These are phyloP conservation scores for Paxillus involutus DNA, from an alignment of 768 basidiomycete genomes.

Conservation along the genomic window DNA sequence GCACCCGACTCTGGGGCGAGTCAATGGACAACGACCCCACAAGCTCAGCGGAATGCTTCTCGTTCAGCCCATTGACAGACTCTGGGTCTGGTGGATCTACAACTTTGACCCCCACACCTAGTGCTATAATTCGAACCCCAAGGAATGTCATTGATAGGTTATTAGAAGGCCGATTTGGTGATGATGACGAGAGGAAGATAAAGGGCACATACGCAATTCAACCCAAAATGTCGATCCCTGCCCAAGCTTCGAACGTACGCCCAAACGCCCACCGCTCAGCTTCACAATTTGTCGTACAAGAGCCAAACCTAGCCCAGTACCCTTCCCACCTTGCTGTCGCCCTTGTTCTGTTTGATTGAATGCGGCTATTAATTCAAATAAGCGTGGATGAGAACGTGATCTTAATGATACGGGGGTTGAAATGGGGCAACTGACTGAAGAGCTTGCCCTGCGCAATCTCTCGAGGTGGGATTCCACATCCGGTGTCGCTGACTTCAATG, in stretches of 20 bases:
- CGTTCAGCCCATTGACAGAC: conserved; percentile 12
- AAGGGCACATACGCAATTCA: conserved; percentile 53
- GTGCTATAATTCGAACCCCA: conserved; percentile 31
- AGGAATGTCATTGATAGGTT: conserved; percentile 4
- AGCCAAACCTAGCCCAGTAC: conserved; percentile 73
- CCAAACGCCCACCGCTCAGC: conserved; percentile 69
- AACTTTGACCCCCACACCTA: conserved; percentile 69
- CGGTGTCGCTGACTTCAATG: conserved; percentile 82
- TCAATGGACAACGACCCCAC: conserved; percentile 28
- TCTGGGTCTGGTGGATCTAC: conserved; percentile 28
- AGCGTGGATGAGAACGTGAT: conserved; percentile 6
- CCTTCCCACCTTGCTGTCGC: conserved; percentile 70
- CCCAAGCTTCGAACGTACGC: conserved; percentile 60
- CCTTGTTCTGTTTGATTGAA: conserved; percentile 82
- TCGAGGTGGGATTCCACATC: conserved; percentile 56
- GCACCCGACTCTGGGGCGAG: conserved; percentile 16
- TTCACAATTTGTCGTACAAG: conserved; percentile 80
- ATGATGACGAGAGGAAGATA: conserved; percentile 11
- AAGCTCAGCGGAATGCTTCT: conserved; percentile 20
- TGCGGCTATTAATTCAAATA: conserved; percentile 43
- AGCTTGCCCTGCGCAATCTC: conserved; percentile 74
- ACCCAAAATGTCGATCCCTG: conserved; percentile 90
- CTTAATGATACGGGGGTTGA: not conserved
- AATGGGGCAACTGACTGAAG: conserved; percentile 52
- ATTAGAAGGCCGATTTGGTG: conserved; percentile 5